Evolutionary conservation across 805 yeast genomes (phyloP), one percentile per base, ranked within the genome.

Genomic region (Kluyveromyces aestuarii): DNA sequence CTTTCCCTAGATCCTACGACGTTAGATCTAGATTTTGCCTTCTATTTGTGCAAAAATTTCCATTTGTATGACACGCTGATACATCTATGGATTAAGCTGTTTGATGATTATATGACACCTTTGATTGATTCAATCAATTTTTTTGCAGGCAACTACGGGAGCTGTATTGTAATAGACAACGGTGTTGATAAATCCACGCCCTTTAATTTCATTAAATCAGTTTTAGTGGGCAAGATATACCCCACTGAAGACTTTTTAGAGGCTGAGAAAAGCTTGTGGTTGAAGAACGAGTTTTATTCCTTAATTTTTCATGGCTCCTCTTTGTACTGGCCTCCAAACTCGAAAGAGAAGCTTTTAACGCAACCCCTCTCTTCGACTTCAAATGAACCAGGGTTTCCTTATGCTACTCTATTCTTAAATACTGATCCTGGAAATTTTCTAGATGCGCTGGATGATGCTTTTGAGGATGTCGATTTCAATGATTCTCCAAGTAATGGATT

Each of bases 361-460:
- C 63, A 63, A 19, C 59, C 63, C 16, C 46, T 59, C 17, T 41
- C 49, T 7, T 30, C 14, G 4, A 10, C 35, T 30, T 53, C 54
- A 11, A 56, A 62, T 18, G 81, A 79, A 40, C 75, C 79, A 0
- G 72, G 82, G 0, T 89, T 83, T 53, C 96, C 96, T 0, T 83
- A 86, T 57, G 65, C 89, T n/a, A 71, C 69, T 40, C 54, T 73
- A 11, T 67, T 89, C 14, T 61, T 88, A n/a, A 68, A 70, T 38
- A 74, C 64, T 54, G 76, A 84, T 53, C 72, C 84, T 5, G 69
- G 75, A n/a, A 76, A 75, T 37, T 76, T 82, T 66, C 73, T 90
- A 36, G 95, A 86, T 61, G 84, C 85, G 8, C 82, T 91, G 59
- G 97, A 91, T 60, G 95, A 88, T 61, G 68, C 84, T 0, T 71